Evolutionary conservation across 1,139 yeast species (phyloP).

Genomic region (Hanseniaspora uvarum): DNA sequence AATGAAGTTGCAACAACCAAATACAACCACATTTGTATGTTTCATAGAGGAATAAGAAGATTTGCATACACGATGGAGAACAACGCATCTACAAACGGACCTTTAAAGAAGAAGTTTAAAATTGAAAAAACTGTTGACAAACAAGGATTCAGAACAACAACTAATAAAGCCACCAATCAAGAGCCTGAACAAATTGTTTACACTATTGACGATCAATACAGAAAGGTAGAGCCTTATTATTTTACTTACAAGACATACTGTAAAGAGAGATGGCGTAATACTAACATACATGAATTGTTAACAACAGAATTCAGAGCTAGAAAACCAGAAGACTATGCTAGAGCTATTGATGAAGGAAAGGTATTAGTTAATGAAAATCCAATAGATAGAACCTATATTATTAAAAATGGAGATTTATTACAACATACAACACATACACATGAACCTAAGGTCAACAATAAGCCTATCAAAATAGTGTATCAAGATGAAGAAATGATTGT

Average conservation of each 20-base stretch:
- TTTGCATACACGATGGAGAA: background rate
- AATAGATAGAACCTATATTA: slow-evolving; percentile 54
- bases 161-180: slow-evolving; percentile 25
- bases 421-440: slow-evolving; percentile 78
- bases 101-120: slow-evolving; percentile 10
- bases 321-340: slow-evolving; percentile 54
- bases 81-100: background rate
- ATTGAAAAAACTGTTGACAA: slow-evolving; percentile 21
- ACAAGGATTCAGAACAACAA: slow-evolving; percentile 28
- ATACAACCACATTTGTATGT: background rate
- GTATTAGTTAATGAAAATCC: slow-evolving; percentile 60
- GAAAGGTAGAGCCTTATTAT: slow-evolving; percentile 75
- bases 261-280: slow-evolving; percentile 82
- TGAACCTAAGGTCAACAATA: slow-evolving; percentile 78
- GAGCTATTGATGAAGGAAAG: slow-evolving; percentile 60
- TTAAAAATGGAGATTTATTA: slow-evolving; percentile 76
- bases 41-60: background rate
- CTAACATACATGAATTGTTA: slow-evolving; percentile 68
- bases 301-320: slow-evolving; percentile 75
- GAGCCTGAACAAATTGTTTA: slow-evolving; percentile 31
- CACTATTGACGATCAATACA: slow-evolving; percentile 45
- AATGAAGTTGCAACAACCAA: background rate
- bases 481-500: slow-evolving; percentile 74
- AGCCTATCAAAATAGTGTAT: slow-evolving; percentile 59
- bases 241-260: slow-evolving; percentile 86